Evolutionary conservation across 83 land plant genomes (phyloP).

Genomic region (Picea mariana): DNA sequence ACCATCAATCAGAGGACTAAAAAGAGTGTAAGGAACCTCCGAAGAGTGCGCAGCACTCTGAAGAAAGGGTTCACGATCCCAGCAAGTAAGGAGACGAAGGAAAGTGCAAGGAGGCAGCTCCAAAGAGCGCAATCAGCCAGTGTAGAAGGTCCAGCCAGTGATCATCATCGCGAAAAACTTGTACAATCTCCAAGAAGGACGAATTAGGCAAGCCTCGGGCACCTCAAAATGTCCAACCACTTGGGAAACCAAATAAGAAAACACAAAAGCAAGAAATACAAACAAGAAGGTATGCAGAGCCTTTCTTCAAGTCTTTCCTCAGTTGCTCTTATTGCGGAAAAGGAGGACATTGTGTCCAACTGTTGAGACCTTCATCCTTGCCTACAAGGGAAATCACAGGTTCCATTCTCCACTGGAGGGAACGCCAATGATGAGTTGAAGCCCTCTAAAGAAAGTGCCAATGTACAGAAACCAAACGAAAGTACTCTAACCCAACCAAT

Average conservation of each 20-base stretch:
- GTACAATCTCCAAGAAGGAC: background rate
- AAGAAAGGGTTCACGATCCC: background rate
- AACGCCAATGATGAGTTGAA: too few relatives aligned
- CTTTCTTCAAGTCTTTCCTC: too few relatives aligned
- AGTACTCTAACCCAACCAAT: background rate
- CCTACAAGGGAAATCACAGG: too few relatives aligned
- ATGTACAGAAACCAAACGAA: background rate
- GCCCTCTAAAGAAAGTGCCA: too few relatives aligned
- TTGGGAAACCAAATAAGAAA: background rate
- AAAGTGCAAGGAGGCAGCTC: background rate
- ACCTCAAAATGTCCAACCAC: background rate
- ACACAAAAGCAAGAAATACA: too few relatives aligned
- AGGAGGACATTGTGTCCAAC: too few relatives aligned
- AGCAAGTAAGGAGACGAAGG: background rate
- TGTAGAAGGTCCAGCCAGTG: background rate
- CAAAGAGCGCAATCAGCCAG: background rate
- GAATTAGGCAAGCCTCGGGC: background rate
- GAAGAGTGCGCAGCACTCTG: background rate
- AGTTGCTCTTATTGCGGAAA: too few relatives aligned
- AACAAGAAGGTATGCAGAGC: too few relatives aligned
- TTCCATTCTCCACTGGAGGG: too few relatives aligned
- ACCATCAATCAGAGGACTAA: background rate
- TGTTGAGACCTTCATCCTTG: too few relatives aligned
- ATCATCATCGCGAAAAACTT: too few relatives aligned
- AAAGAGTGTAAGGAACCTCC: background rate